Evolutionary conservation across 2,329 filamentous ascomycete species (phyloP).

Genomic region (Colletotrichum noveboracense): DNA sequence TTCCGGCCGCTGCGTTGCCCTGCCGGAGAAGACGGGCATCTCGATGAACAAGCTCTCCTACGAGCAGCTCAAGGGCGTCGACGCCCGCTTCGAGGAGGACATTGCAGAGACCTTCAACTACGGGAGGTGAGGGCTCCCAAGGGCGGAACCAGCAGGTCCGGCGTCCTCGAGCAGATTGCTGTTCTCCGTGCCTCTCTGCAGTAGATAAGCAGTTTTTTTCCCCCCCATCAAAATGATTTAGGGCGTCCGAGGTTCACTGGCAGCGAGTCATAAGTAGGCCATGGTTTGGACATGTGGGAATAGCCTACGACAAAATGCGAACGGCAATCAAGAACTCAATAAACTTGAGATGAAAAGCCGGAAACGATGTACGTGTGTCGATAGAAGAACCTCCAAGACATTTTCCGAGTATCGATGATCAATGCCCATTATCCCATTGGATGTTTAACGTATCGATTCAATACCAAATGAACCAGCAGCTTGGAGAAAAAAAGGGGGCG

Average conservation of each 20-base stretch:
- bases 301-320: background rate
- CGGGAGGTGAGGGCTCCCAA: slow-evolving; percentile 78
- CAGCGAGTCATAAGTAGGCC: background rate
- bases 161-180: slow-evolving; percentile 69
- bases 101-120: slow-evolving; percentile 78
- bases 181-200: slow-evolving; percentile 28
- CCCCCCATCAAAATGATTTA: background rate
- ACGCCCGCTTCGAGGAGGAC: slow-evolving; percentile 73
- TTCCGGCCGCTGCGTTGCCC: slow-evolving; percentile 71
- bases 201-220: background rate
- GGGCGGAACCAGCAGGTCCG: slow-evolving; percentile 78
- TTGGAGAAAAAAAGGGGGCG: background rate
- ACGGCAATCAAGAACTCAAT: background rate
- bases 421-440: background rate
- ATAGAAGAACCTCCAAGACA: background rate
- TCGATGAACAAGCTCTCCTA: slow-evolving; percentile 74
- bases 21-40: slow-evolving; percentile 67
- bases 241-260: background rate
- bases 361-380: background rate
- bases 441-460: background rate
- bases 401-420: background rate
- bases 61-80: slow-evolving; percentile 71
- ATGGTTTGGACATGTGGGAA: background rate
- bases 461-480: background rate
- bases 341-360: background rate